A percentile compares a stretch with the other conserved stretches of the same genome.
These are phyloP conservation scores for Neurospora tetraspora DNA, from an alignment of 495 filamentous ascomycete genomes.

Conservation along the genomic window DNA sequence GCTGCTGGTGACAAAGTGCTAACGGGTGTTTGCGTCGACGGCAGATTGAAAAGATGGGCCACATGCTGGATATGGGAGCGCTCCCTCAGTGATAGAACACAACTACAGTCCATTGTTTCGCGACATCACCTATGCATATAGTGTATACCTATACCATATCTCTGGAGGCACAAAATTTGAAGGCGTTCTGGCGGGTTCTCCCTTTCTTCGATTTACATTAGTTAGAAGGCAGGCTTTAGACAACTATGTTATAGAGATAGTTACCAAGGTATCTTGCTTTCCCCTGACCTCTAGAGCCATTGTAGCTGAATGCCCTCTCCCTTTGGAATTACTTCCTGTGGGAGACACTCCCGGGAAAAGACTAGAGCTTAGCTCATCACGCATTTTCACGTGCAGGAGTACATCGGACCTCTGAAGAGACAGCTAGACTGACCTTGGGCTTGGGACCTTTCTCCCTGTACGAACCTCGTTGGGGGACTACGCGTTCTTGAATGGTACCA, in stretches of 20 bases:
- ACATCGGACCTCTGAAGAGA: not conserved
- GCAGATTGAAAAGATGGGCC: constrained; percentile 37
- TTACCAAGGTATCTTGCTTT: too few species aligned
- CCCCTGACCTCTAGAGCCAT: too few species aligned
- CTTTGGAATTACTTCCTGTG: not conserved
- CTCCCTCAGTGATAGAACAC: constrained; percentile 7
- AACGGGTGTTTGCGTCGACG: not conserved
- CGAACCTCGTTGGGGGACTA: too few species aligned
- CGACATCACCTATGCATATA: not conserved
- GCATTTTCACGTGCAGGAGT: not conserved
- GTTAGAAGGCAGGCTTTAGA: not conserved
- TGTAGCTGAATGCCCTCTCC: too few species aligned
- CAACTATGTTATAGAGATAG: not conserved
- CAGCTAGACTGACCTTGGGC: not conserved
- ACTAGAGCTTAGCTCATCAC: not conserved
- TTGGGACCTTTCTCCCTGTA: not conserved
- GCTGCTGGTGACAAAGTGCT: constrained; percentile 7
- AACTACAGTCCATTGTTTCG: not conserved
- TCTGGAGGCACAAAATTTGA: not conserved
- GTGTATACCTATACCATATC: not conserved
- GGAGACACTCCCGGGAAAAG: not conserved
- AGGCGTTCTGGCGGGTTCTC: not conserved
- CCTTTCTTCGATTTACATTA: not conserved
- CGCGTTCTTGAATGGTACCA: too few species aligned
- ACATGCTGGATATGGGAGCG: constrained; percentile 26